Base-by-base conservation (phyloP, 306 rosid genomes). In the Quercus mongolica region DNA sequence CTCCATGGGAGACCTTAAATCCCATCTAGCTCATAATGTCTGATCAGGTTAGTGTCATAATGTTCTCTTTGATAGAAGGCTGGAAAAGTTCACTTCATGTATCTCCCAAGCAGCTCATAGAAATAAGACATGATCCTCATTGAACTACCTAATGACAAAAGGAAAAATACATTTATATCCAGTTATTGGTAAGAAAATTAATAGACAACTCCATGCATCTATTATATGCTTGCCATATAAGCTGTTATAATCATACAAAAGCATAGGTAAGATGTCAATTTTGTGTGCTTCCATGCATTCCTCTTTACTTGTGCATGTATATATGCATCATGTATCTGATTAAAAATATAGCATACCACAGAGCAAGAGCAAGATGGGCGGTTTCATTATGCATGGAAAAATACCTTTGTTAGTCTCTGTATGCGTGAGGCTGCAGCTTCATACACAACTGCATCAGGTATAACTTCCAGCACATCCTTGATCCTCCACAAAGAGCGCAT, bases 391-490 rank as follows among this genome's bases (percentile, higher is more conserved):
- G 51, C 33, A 80, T 31, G 55, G 26, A 52, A 38, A 73, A 31
- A 44, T 85, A 90, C 99, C 99, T 90, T 94, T 75, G 95, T 90
- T 26, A 26, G 28, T 86, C 99, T 87, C 79, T 94, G 92, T 75
- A 94, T 86, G 57, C 86, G 94, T 12, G 92, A 90, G 46, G 94
- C 97, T 57, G 97, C 99, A 77, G 92, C 97, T 90, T 94, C 94
- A 77, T 86, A 91, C 76, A 94, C 87, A 74, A 94, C 85, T 14
- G 90, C 92, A 77, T 94, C 97, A 46, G 92, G 80, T 59, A 91
- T 79, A 92, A 94, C 97, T 87, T 91, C 98, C 74, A 94, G 83
- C 51, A 94, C 90, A 62, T 94, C 99, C 11, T 38, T 38, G 46
- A 38, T 38, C 46, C 87, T 90, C 96, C 70, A 90, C 90, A 80